Base-by-base conservation (phyloP, 495 filamentous ascomycete species). In the Podospora pseudoanserina region DNA sequence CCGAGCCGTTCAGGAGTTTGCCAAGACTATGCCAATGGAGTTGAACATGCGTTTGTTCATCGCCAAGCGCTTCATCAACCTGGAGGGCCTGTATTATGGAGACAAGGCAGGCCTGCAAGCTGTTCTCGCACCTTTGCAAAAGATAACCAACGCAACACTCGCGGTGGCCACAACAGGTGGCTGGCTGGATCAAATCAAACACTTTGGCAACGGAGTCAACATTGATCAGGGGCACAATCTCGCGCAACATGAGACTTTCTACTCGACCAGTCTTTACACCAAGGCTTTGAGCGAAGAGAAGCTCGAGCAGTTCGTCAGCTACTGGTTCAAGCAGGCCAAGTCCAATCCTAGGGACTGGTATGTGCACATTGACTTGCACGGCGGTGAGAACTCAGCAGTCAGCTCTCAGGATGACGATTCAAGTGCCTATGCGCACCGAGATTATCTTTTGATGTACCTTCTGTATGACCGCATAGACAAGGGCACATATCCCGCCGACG, bases 31-130 rank as follows among this genome's bases (percentile, higher is more conserved):
- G 80, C 78, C 80, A 23, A 64, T 68, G 0, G 80, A 82, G 74
- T 60, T 83, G 49, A 83, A 81, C 66, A 80, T 81, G 78, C 77
- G 81, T 16, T 62, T 83, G 7, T 81, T 80, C 65, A 80, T 77
- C 62, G 77, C 76, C 2, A 76, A 71, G 0, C 68, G 75, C 20
- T 78, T 79, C 59, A 75, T 78, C 28, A 80, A 82, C 61, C 68
- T 83, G 5, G 80, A 83, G 64, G 81, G 81, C 23, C 64, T 80
- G 20, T 82, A 75, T 68, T 77, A 83, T 30, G 81, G 81, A 34
- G 75, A 78, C 62, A 76, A 76, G 67, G 71, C 68, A 4, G 74
- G 73, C 1, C 68, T 83, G 53, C 64, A 79, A 56, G 72, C 67
- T 11, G 76, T 76, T 5, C 64, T 82, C 0, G 71, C 65, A 3